phyloP scores from a whole-genome alignment of 768 basidiomycete genomes.

The Mycena olivaceomarginata region DNA sequence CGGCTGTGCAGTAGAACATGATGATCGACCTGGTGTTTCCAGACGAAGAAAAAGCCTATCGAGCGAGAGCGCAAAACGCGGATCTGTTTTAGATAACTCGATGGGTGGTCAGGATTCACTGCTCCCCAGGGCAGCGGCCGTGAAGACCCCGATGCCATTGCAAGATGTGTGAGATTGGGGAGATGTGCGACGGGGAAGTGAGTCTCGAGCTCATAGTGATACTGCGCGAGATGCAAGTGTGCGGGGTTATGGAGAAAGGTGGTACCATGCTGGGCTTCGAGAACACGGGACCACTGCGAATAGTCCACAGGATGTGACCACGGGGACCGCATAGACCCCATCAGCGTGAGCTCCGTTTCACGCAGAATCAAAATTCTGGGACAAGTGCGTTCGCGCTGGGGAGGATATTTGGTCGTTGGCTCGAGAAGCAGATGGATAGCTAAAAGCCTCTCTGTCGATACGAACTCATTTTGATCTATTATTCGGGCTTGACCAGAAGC shows the following conservation, averaged over 20 bases:
- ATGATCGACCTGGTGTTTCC: no score
- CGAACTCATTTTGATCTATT: no score
- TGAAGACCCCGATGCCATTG: not conserved
- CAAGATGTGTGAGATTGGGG: conserved; percentile 13
- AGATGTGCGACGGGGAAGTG: conserved; percentile 6
- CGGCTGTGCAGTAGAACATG: no score
- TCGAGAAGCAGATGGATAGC: not conserved
- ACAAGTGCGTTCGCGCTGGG: not conserved
- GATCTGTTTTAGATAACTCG: not conserved
- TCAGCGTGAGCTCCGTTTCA: not conserved
- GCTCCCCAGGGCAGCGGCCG: not conserved
- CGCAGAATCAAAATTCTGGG: not conserved
- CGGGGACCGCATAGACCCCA: not conserved
- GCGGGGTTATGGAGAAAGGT: not conserved
- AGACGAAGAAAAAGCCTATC: not conserved
- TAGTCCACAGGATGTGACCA: not conserved
- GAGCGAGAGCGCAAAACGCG: not conserved
- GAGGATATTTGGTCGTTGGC: conserved; percentile 32
- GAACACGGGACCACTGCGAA: not conserved
- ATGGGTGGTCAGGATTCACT: not conserved
- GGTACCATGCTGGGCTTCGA: not conserved
- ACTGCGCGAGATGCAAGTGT: not conserved
- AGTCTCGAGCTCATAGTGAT: not conserved
- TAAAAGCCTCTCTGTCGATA: no score
- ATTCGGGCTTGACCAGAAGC: no score